Base-by-base conservation (phyloP, 208 protist genomes). In the Wallacemonas sp. region DNA sequence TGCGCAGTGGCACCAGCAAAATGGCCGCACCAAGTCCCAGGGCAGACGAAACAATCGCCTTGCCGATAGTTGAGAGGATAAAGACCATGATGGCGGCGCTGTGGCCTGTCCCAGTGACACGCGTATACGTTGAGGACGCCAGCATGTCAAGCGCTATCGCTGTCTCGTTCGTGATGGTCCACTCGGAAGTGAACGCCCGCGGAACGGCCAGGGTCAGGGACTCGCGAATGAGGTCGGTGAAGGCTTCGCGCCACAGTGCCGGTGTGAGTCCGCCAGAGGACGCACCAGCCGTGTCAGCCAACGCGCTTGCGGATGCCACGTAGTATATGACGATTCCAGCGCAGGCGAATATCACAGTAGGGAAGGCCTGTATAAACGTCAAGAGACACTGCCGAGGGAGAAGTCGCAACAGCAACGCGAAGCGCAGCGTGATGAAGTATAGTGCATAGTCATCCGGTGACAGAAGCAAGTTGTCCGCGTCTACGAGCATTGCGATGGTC, bases 391-490 rank as follows among this genome's bases (percentile, higher is more conserved):
- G 78, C 4, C 83, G 73, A 12, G 80, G 78, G 29, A 90, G 65
- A 21, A 90, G 50, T 26, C 80, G 82, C 22, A 93, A 68, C 19
- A 93, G 33, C 44, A 93, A 76, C 10, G 75, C 48, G 57, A 87
- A 89, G 32, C 86, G 83, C 22, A 86, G 29, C 3, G 82, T 84
- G 36, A 93, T 71, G 53, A 93, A 85, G 54, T 66, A 85, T 10
- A 77, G 71, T 5, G 86, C 73, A 63, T 90, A 90, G 24, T 58
- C 38, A 6, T 81, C 67, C 8, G 82, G 71, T 2, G 60, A 66
- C 29, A 93, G 76, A 27, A 89, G 54, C 61, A 71, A 85, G 34
- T 59, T 6, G 24, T 63, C 39, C 0, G 58, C 26, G 52, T 93
- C 86, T 10, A 71, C 37, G 1, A 93, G 58, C 36, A 90, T 68